Base-by-base conservation (phyloP, 805 yeast species). In the Candida ponderosae region DNA sequence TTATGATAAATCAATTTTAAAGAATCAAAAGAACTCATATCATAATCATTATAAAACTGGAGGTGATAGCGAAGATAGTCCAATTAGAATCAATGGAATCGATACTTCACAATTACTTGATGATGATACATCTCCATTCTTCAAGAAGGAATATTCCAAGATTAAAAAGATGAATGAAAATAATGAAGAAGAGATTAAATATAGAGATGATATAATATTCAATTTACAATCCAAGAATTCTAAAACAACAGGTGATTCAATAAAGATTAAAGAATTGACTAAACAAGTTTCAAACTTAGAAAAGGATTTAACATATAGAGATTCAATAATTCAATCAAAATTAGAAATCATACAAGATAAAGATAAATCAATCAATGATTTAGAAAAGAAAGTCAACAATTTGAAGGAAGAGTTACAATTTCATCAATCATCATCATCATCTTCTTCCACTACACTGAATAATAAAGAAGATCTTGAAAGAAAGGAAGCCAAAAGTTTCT, bases 171-270 rank as follows among this genome's bases (percentile, higher is more conserved):
- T 52, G 18, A 41, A 43, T 18, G 54, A 40, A 26, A 38, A 42
- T 7, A 50, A 45, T 29, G 57, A 53, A 30, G 45, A 46, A 4
- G 57, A 53, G 38, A 50, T 53, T 15, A 37, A 36, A 31, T 51
- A 44, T 29, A 36, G 57, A 35, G 57, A 53, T 31, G 39, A 41
- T 14, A 40, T 50, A 17, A 53, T 53, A 28, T 43, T 40, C 18
- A 36, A 40, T 8, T 29, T 47, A n/a, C 51, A 53, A 24, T 36
- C 34, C 19, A 41, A 37, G 20, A 40, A 48, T 19, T 14, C 26
- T 3, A 34, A 37, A 18, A 23, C 28, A 4, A 20, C 13, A 21
- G 18, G 21, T 18, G 9, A 9, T 5, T 8, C 24, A 28, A n/a
- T 15, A 15, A 35, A 36, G 16, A 24, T 44, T 8, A 40, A 34